These are phyloP conservation scores for Phanerochaete carnosa DNA, from an alignment of 768 basidiomycete species.

Conservation along the genomic window DNA sequence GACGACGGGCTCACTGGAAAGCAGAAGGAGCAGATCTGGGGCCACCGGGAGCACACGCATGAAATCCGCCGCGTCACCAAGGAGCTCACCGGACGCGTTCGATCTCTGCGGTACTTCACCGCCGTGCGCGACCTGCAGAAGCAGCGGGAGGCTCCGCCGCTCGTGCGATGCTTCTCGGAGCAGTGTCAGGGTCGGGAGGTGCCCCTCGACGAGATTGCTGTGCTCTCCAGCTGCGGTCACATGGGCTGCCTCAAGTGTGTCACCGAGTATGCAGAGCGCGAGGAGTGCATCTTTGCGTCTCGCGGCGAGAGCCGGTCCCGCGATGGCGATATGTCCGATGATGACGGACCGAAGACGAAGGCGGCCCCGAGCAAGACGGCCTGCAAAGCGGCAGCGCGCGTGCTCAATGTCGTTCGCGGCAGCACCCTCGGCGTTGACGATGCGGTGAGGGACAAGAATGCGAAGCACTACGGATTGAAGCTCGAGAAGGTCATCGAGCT, in stretches of 20 bases:
- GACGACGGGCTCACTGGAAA: constrained; percentile 50
- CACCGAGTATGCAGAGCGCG: constrained; percentile 62
- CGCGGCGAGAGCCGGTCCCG: constrained; percentile 37
- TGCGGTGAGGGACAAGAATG: constrained; percentile 63
- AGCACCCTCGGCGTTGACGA: constrained; percentile 81
- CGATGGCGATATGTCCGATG: background rate
- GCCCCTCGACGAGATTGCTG: constrained; percentile 67
- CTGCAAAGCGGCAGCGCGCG: constrained; percentile 78
- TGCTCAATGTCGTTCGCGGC: constrained; percentile 79
- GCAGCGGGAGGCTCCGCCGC: constrained; percentile 56
- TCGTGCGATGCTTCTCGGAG: constrained; percentile 52
- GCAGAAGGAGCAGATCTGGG: constrained; percentile 66
- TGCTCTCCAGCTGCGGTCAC: constrained; percentile 91
- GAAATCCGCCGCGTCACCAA: constrained; percentile 73
- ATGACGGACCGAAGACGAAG: background rate
- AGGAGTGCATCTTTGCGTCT: constrained; percentile 76
- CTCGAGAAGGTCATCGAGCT: constrained; percentile 72
- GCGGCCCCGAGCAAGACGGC: background rate
- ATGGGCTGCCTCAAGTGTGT: constrained; percentile 80
- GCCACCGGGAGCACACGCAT: constrained; percentile 84
- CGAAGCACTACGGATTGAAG: constrained; percentile 81
- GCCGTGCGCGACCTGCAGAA: constrained; percentile 88
- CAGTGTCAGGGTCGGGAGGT: constrained; percentile 53
- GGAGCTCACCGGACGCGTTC: constrained; percentile 85
- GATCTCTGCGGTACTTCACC: constrained; percentile 89